These are phyloP conservation scores for Ploettnerulaceae sp. DNA, from an alignment of 2,329 filamentous ascomycete species.

Conservation along the genomic window DNA sequence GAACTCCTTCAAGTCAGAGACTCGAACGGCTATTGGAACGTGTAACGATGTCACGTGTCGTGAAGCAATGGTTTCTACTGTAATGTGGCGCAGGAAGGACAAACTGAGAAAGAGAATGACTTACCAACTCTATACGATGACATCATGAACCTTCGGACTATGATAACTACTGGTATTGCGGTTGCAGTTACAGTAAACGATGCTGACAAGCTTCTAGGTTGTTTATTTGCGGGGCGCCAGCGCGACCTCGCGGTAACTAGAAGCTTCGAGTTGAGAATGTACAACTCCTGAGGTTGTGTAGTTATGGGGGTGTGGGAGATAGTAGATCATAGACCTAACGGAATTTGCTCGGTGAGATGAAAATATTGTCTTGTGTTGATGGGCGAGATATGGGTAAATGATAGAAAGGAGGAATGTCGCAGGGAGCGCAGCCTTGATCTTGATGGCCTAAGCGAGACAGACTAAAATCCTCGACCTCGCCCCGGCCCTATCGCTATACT, in stretches of 20 bases:
- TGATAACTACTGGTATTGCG: no score
- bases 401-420: neutral
- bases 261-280: neutral
- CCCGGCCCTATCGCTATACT: neutral
- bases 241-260: no score
- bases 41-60: constrained; percentile 5
- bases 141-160: no score
- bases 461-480: neutral
- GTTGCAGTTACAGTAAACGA: neutral
- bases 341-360: neutral
- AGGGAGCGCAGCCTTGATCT: neutral
- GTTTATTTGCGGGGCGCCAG: no score
- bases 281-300: neutral
- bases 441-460: neutral
- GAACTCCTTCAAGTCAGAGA: neutral
- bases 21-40: neutral
- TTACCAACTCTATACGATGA: constrained; percentile 36
- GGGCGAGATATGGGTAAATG: constrained; percentile 1
- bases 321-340: neutral
- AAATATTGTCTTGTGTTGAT: neutral
- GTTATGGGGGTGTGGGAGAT: neutral
- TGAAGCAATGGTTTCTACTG: neutral
- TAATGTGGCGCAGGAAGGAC: constrained; percentile 27
- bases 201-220: neutral
- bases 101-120: constrained; percentile 19